Conservation (phyloP, 768 basidiomycete genomes). For the Tylopilus sp. region DNA sequence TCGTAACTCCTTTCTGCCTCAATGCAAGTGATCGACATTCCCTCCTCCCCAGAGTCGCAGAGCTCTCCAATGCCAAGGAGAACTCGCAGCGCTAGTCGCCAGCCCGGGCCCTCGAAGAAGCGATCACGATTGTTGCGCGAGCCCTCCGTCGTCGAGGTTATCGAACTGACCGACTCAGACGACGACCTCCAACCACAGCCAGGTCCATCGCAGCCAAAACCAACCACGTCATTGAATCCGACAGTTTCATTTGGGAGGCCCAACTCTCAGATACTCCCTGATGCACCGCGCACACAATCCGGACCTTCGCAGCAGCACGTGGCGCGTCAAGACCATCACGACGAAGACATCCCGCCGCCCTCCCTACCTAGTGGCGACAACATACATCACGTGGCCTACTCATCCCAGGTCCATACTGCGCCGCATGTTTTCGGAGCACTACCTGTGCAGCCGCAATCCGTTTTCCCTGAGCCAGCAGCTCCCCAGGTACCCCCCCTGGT, state of each 20-base stretch:
- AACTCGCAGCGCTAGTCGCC: conserved; percentile 20
- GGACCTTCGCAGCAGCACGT: conserved; percentile 14
- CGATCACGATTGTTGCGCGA: conserved; percentile 9
- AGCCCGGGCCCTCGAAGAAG: conserved; percentile 18
- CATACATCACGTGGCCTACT: conserved; percentile 5
- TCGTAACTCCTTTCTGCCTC: background rate
- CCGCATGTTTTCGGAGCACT: background rate
- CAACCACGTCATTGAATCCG: conserved; percentile 1
- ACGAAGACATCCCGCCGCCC: conserved; percentile 22
- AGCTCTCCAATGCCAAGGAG: conserved; percentile 7
- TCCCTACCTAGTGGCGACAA: conserved; percentile 42
- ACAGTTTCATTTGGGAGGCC: conserved; percentile 15
- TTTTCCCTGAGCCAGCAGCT: conserved; percentile 1
- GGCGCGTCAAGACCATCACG: conserved; percentile 1
- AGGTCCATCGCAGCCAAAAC: conserved; percentile 5
- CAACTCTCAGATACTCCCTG: conserved; percentile 6
- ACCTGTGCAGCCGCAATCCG: background rate
- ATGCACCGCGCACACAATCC: background rate
- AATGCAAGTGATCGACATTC: conserved; percentile 26
- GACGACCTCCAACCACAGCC: conserved; percentile 24
- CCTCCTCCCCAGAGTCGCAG: conserved; percentile 26
- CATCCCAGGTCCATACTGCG: background rate
- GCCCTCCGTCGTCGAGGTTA: conserved; percentile 30
- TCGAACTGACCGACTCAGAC: conserved; percentile 54
- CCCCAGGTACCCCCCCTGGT: conserved; percentile 5